These are phyloP conservation scores for Dalechampia spathulata DNA, from an alignment of 441 rosid genomes.

Conservation along the genomic window DNA sequence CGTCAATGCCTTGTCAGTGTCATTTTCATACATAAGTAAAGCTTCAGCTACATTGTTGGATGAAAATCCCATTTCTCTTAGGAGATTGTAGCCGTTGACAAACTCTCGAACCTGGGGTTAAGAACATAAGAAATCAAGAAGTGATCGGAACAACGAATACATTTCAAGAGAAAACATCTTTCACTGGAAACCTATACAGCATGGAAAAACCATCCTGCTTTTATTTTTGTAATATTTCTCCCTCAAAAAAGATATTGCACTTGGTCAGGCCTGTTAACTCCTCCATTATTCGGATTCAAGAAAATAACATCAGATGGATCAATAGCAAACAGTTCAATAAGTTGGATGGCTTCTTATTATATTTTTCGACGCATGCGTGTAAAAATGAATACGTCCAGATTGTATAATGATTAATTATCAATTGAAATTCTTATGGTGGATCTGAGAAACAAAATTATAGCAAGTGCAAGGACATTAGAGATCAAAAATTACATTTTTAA, in stretches of 20 bases:
- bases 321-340: not conserved
- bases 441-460: too few species aligned
- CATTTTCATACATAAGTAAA: conserved; percentile 56
- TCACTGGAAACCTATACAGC: too few species aligned
- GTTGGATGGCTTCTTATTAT: not conserved
- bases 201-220: not conserved
- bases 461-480: not conserved
- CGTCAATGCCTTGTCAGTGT: conserved; percentile 71
- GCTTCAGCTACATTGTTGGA: conserved; percentile 59
- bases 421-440: too few species aligned
- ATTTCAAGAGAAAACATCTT: too few species aligned
- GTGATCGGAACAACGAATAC: too few species aligned
- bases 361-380: not conserved
- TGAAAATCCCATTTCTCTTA: conserved; percentile 84
- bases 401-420: too few species aligned
- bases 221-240: not conserved
- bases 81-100: conserved; percentile 43
- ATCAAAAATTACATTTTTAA: not conserved
- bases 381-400: too few species aligned
- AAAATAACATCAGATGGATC: too few species aligned
- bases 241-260: not conserved
- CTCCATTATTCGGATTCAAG: too few species aligned
- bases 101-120: conserved; percentile 59
- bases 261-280: too few species aligned
- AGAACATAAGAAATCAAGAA: not conserved